Percentiles rank a stretch among this genome's conserved stretches.
These are phyloP conservation scores for Excoecaria cochinchinensis DNA, from an alignment of 345 rosid species.

Conservation along the genomic window DNA sequence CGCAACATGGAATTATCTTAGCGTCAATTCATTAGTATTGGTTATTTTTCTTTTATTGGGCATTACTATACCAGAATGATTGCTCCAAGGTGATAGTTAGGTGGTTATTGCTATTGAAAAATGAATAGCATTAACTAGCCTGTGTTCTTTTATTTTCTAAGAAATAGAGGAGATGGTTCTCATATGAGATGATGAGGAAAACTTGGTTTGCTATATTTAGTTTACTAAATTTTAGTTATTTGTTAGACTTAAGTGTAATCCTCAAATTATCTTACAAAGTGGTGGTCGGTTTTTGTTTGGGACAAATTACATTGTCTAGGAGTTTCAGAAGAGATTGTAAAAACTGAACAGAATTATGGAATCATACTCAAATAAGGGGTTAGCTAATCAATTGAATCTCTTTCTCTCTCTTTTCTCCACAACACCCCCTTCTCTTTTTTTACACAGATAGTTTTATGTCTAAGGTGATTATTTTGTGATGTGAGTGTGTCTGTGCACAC, in stretches of 20 bases:
- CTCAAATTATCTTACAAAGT: neutral
- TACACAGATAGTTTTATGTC: neutral
- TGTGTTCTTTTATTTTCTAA: neutral
- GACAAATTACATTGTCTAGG: neutral
- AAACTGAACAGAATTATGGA: too few species aligned
- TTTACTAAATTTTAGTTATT: neutral
- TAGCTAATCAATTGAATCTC: too few species aligned
- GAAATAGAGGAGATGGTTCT: conserved; percentile 2
- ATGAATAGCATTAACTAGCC: neutral
- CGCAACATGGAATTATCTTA: neutral
- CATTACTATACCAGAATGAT: neutral
- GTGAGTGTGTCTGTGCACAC: neutral
- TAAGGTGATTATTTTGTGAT: neutral
- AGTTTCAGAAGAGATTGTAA: neutral
- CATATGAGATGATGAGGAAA: neutral
- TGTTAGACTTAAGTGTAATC: neutral
- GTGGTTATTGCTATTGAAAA: neutral
- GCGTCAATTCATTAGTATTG: neutral
- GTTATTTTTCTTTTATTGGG: neutral
- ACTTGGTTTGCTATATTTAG: neutral
- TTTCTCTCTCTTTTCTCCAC: too few species aligned
- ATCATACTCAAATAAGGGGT: neutral
- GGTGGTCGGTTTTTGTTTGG: neutral
- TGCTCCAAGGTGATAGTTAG: neutral
- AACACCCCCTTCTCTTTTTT: too few species aligned